A percentile compares a stretch with the other conserved stretches of the same genome.
Evolutionary conservation across 2,329 filamentous ascomycete species (phyloP).

Genomic region (Magnaporthiopsis rhizophila): DNA sequence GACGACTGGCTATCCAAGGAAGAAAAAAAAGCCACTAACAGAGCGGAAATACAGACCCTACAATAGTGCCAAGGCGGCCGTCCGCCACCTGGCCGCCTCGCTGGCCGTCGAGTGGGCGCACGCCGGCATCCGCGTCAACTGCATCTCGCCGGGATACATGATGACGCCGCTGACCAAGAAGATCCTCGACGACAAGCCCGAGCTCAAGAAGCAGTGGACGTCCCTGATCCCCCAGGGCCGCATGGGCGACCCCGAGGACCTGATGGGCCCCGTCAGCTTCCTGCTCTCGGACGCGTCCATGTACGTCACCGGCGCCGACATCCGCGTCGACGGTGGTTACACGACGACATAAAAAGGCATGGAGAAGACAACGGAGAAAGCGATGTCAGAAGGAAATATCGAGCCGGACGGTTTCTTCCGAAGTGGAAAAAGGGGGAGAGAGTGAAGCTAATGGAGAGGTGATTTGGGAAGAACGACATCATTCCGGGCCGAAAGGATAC

Average conservation of each 20-base stretch:
- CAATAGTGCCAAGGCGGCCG: slow-evolving; percentile 87
- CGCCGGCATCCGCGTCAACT: slow-evolving; percentile 85
- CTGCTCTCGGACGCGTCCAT: slow-evolving; percentile 69
- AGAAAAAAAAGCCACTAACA: no score
- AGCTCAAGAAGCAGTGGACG: slow-evolving; percentile 83
- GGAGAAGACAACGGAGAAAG: not conserved
- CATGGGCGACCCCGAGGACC: slow-evolving; percentile 85
- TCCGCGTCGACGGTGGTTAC: slow-evolving; percentile 83
- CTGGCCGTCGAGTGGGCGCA: slow-evolving; percentile 92
- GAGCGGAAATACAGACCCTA: slow-evolving; percentile 55
- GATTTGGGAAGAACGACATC: not conserved
- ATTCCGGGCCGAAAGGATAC: no score
- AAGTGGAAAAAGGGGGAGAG: not conserved
- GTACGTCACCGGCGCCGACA: slow-evolving; percentile 66
- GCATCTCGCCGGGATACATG: slow-evolving; percentile 95
- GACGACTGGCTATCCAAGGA: no score
- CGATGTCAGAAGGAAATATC: not conserved
- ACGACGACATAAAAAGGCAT: slow-evolving; percentile 52
- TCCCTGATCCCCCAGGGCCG: slow-evolving; percentile 86
- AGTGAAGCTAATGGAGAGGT: not conserved
- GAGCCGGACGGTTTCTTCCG: not conserved
- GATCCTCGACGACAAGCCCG: slow-evolving; percentile 88
- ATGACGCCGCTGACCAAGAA: slow-evolving; percentile 76
- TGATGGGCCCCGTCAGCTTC: slow-evolving; percentile 90
- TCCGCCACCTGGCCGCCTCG: slow-evolving; percentile 78